Conservation (phyloP, 371 early-diverging fungal genomes). For the Polyrhizophydium stewartii region DNA sequence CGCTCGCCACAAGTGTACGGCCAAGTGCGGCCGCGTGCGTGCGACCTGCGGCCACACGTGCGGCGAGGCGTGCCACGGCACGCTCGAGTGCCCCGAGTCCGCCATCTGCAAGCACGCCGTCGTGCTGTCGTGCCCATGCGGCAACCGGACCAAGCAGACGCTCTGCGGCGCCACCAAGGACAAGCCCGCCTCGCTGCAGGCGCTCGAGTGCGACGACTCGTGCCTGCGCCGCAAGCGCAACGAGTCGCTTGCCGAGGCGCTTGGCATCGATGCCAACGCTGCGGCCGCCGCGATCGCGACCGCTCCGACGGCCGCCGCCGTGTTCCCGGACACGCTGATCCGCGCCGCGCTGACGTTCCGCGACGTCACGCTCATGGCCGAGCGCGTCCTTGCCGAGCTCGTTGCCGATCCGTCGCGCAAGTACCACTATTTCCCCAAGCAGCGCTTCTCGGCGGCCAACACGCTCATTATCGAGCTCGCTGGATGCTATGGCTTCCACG, state of each 20-base stretch:
- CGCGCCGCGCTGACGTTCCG: background rate
- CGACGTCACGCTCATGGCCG: constrained; percentile 17
- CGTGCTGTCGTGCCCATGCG: constrained; percentile 29
- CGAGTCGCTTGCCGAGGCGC: constrained; percentile 32
- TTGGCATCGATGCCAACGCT: constrained; percentile 20
- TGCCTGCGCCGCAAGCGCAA: constrained; percentile 33
- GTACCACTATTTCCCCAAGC: constrained; percentile 19
- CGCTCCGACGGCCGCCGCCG: background rate
- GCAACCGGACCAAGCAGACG: constrained; percentile 9
- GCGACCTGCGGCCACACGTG: constrained; percentile 40
- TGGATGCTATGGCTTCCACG: constrained; percentile 19
- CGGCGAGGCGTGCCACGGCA: constrained; percentile 34
- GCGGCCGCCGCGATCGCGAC: constrained; percentile 1
- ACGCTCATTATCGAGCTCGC: constrained; percentile 16
- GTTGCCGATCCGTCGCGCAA: constrained; percentile 18
- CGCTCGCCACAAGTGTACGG: constrained; percentile 21
- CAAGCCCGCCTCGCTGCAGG: background rate
- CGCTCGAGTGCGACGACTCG: constrained; percentile 34
- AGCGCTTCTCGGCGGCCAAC: constrained; percentile 17
- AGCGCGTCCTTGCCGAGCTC: constrained; percentile 27
- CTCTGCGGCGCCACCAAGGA: constrained; percentile 26
- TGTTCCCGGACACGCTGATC: constrained; percentile 16
- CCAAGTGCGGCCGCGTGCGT: constrained; percentile 28
- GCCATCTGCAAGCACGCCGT: constrained; percentile 25
- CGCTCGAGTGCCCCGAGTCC: constrained; percentile 31